Percentiles rank a stretch among this genome's conserved stretches.
Evolutionary conservation across 768 basidiomycete genomes (phyloP).

Genomic region (Termitomyces sp.): DNA sequence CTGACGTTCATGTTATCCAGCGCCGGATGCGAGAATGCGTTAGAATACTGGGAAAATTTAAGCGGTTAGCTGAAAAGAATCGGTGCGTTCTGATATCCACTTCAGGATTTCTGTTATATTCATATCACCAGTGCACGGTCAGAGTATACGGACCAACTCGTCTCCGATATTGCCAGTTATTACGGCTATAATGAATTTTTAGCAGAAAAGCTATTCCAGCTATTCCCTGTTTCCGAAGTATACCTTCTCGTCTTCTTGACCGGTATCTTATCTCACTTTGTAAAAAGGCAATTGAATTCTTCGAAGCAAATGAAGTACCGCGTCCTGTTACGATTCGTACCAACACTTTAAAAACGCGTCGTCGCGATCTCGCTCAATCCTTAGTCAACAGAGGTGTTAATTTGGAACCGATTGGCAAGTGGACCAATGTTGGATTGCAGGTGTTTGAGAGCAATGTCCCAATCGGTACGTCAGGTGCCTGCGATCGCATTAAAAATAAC

Average conservation of each 20-base stretch:
- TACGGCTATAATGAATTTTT: constrained; percentile 98
- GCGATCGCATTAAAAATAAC: not conserved
- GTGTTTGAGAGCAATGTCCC: constrained; percentile 96
- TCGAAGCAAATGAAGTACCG: constrained; percentile 94
- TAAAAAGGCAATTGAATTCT: constrained; percentile 94
- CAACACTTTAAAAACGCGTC: constrained; percentile 90
- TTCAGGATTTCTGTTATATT: not conserved
- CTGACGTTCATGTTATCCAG: constrained; percentile 76
- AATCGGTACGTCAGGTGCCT: constrained; percentile 56
- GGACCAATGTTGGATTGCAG: constrained; percentile 99
- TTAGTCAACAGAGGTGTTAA: constrained; percentile 96
- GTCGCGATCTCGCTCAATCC: constrained; percentile 91
- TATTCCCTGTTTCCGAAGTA: constrained; percentile 93
- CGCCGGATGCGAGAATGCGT: constrained; percentile 78
- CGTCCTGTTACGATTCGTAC: constrained; percentile 98
- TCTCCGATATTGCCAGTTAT: constrained; percentile 89
- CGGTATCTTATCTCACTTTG: constrained; percentile 11
- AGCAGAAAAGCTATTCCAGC: constrained; percentile 88
- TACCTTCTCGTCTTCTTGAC: constrained; percentile 18
- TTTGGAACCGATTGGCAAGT: constrained; percentile 97
- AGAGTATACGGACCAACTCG: constrained; percentile 86
- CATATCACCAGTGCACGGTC: constrained; percentile 64
- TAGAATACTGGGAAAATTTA: constrained; percentile 71
- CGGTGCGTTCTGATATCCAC: constrained; percentile 46
- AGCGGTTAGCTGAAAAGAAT: constrained; percentile 59